Evolutionary conservation across 1,284 basidiomycete species (phyloP).

Genomic region (Moesziomyces globuligerus): DNA sequence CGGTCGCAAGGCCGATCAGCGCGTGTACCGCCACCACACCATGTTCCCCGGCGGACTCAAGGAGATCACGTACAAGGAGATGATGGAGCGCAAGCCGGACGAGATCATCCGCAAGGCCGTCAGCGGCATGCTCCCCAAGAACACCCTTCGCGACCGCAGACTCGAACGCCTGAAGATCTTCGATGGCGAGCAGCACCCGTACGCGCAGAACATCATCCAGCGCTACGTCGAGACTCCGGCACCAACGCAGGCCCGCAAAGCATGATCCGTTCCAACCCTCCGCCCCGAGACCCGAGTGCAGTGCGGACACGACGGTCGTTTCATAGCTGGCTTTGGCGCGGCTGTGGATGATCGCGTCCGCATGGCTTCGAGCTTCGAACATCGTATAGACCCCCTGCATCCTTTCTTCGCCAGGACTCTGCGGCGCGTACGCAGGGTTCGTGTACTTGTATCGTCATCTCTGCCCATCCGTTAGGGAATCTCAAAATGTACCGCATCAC

Average conservation of each 20-base stretch:
- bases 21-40: conserved; percentile 87
- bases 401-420: not conserved
- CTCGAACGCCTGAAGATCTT: conserved; percentile 65
- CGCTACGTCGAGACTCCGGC: conserved; percentile 16
- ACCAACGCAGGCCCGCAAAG: conserved; percentile 10
- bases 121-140: conserved; percentile 67
- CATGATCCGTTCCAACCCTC: conserved; percentile 2
- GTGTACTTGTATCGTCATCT: conserved; percentile 33
- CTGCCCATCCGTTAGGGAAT: too few species aligned
- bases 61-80: conserved; percentile 61
- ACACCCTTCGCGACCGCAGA: conserved; percentile 64
- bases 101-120: conserved; percentile 71
- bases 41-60: conserved; percentile 95
- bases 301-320: too few species aligned
- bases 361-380: not conserved
- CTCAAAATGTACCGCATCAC: too few species aligned
- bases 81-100: conserved; percentile 79
- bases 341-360: too few species aligned
- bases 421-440: not conserved
- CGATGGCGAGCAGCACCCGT: conserved; percentile 60
- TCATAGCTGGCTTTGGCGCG: too few species aligned
- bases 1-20: conserved; percentile 86
- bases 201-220: conserved; percentile 51
- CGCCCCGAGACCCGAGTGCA: too few species aligned
- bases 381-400: too few species aligned